phyloP scores from a whole-genome alignment of 768 basidiomycete species.

The Hemileccinum rubropunctum region DNA sequence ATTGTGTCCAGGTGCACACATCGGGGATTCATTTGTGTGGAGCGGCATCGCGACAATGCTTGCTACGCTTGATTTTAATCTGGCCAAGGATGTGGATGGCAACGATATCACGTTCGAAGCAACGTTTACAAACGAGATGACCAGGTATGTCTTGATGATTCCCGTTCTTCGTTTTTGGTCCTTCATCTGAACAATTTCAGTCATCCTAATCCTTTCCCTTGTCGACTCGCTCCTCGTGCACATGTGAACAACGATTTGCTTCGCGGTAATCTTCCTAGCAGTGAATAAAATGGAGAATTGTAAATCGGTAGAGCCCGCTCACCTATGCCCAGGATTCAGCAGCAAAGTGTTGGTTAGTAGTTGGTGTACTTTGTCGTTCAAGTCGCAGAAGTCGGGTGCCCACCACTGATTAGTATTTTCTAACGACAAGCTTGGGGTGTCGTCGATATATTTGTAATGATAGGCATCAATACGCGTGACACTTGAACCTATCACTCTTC shows the following conservation, averaged over 20 bases:
- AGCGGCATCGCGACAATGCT: conserved; percentile 7
- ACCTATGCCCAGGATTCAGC: too few relatives aligned
- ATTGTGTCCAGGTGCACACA: conserved; percentile 2
- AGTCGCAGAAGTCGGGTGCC: too few relatives aligned
- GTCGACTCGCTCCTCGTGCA: not conserved
- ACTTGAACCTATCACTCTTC: too few relatives aligned
- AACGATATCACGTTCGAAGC: conserved; percentile 9
- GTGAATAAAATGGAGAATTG: not conserved
- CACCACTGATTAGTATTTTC: too few relatives aligned
- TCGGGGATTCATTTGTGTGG: conserved; percentile 10
- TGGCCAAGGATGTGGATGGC: conserved; percentile 3
- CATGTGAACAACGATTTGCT: not conserved
- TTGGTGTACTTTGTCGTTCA: too few relatives aligned
- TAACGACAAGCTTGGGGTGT: too few relatives aligned
- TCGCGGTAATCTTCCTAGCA: not conserved
- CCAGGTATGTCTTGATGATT: not conserved
- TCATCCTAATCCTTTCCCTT: not conserved
- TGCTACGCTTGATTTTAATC: conserved; percentile 5
- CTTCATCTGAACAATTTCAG: not conserved
- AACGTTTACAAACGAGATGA: not conserved
- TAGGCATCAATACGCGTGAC: too few relatives aligned
- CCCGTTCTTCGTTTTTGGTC: not conserved
- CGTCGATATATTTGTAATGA: too few relatives aligned
- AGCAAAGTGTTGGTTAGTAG: too few relatives aligned
- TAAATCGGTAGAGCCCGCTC: too few relatives aligned